Evolutionary conservation across 2,329 filamentous ascomycete genomes (phyloP).

Genomic region (Plectosphaerella plurivora): DNA sequence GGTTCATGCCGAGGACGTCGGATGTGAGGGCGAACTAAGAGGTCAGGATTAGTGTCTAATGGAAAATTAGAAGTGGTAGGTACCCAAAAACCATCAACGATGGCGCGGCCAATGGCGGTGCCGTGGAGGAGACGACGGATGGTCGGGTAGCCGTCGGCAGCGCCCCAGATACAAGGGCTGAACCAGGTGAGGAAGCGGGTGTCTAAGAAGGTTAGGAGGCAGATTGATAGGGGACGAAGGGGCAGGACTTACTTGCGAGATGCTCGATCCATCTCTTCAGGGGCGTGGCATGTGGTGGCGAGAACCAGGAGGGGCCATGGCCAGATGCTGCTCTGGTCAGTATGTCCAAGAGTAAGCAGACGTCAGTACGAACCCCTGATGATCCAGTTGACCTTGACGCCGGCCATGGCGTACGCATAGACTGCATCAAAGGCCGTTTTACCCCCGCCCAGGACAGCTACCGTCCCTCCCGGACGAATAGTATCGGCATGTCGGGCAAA

Average conservation of each 20-base stretch:
- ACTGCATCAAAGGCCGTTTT: constrained; percentile 65
- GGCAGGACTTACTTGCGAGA: constrained; percentile 44
- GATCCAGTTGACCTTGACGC: constrained; percentile 54
- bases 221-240: background rate
- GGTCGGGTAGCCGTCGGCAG: constrained; percentile 53
- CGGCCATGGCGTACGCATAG: constrained; percentile 54
- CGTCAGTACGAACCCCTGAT: constrained; percentile 39
- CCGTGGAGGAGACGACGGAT: constrained; percentile 53
- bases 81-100: constrained; percentile 54
- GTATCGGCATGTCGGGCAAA: constrained; percentile 35
- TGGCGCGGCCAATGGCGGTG: constrained; percentile 49
- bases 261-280: constrained; percentile 66
- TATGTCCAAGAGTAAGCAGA: background rate
- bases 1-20: constrained; percentile 50
- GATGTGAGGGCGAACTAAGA: constrained; percentile 37
- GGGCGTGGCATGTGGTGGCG: constrained; percentile 59
- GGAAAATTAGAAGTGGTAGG: too few species aligned
- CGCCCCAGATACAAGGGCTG: constrained; percentile 69
- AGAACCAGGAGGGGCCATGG: constrained; percentile 55
- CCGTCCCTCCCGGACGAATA: constrained; percentile 33
- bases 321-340: constrained; percentile 30
- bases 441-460: constrained; percentile 56
- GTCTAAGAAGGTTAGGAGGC: constrained; percentile 19
- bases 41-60: too few species aligned
- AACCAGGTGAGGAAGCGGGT: constrained; percentile 70